Evolutionary conservation across 2,329 filamentous ascomycete genomes (phyloP).

Genomic region (Blastomyces silverae): DNA sequence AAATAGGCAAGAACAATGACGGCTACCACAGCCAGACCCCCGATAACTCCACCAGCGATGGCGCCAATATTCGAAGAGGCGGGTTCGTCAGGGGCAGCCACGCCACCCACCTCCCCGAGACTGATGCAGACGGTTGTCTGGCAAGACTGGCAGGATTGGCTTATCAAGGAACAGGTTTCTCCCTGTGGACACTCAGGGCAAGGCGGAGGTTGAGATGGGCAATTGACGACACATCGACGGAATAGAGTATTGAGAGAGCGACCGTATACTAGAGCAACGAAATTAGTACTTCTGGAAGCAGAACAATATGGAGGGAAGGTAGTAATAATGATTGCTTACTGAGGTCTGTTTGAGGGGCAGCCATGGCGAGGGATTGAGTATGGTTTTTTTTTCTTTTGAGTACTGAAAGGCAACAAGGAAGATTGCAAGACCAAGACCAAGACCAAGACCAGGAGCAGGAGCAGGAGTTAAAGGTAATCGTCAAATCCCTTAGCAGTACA

Average conservation of each 20-base stretch:
- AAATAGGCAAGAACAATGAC: conserved; percentile 78
- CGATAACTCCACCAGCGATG: conserved; percentile 86
- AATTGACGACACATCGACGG: conserved; percentile 53
- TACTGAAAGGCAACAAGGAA: not conserved
- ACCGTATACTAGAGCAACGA: conserved; percentile 20
- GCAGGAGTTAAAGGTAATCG: not conserved
- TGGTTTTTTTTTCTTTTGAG: not conserved
- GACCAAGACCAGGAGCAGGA: not conserved
- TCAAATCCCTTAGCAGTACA: not conserved
- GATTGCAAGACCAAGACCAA: not conserved
- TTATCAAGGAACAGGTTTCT: conserved; percentile 55
- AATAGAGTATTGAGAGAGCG: conserved; percentile 41
- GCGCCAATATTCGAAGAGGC: conserved; percentile 63
- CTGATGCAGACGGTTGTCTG: conserved; percentile 52
- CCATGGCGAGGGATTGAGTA: conserved; percentile 6
- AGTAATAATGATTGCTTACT: not conserved
- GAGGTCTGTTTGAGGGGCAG: conserved; percentile 2
- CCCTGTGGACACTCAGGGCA: conserved; percentile 54
- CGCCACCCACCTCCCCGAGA: conserved; percentile 35
- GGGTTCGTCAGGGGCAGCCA: conserved; percentile 28
- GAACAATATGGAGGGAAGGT: not conserved
- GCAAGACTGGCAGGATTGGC: conserved; percentile 55
- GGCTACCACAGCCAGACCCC: conserved; percentile 70
- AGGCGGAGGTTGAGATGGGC: conserved; percentile 46
- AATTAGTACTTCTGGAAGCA: not conserved